Conservation (phyloP, 1,284 basidiomycete genomes). For the Exobasidium cylindrosporum region DNA sequence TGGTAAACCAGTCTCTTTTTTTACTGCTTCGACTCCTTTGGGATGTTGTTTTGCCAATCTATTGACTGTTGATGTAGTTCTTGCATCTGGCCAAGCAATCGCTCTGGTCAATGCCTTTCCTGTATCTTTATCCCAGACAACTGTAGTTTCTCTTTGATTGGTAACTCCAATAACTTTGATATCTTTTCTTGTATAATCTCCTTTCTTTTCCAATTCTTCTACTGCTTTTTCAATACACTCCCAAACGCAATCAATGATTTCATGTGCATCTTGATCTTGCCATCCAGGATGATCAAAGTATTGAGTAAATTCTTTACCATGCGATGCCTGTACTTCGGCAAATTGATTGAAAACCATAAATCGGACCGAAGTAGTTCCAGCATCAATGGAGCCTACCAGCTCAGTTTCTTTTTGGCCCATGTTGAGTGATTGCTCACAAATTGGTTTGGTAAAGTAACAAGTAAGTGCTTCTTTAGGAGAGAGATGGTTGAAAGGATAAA, state of each 20-base stretch:
- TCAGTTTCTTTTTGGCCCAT: not conserved
- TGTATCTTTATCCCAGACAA: conserved; percentile 86
- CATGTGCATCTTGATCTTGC: conserved; percentile 90
- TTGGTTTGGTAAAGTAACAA: too few species aligned
- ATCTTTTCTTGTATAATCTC: conserved; percentile 71
- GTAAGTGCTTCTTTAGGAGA: too few species aligned
- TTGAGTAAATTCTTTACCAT: conserved; percentile 64
- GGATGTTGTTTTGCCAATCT: conserved; percentile 73
- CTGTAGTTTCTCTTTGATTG: conserved; percentile 94
- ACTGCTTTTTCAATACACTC: conserved; percentile 74
- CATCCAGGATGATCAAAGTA: conserved; percentile 61
- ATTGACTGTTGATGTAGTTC: conserved; percentile 79
- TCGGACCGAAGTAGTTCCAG: conserved; percentile 71
- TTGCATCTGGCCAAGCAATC: conserved; percentile 93
- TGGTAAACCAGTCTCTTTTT: conserved; percentile 48
- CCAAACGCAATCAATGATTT: conserved; percentile 76
- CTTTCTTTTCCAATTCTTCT: conserved; percentile 66
- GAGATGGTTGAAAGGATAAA: too few species aligned
- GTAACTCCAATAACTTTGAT: conserved; percentile 95
- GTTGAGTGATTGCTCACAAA: too few species aligned
- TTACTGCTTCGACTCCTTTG: conserved; percentile 70
- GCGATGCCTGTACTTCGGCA: conserved; percentile 80
- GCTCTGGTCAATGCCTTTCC: conserved; percentile 80
- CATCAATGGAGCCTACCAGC: conserved; percentile 22
- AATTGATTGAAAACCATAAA: conserved; percentile 90